Evolutionary conservation across 2,329 filamentous ascomycete species (phyloP), one percentile per base, ranked within the genome.

Genomic region (Exophiala mesophila): DNA sequence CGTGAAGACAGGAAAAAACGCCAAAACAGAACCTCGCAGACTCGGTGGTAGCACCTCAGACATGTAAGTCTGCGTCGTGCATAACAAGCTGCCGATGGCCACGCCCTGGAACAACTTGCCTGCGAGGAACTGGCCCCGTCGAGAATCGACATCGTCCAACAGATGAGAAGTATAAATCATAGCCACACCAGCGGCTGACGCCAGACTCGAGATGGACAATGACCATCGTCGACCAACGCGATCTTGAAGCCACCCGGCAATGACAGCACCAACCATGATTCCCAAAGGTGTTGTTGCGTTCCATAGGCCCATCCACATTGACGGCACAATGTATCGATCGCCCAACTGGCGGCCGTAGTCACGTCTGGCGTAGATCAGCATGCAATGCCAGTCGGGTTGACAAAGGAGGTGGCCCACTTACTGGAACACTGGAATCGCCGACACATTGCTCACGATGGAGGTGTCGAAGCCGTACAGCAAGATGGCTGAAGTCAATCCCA

Each of bases 1-100:
- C 13, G 65, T 71, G 52, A 74, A 72, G 3, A 68, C 66, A 3
- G 72, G 71, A 38, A 74, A 68, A 32, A 74, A 63, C 1, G 71
- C 69, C 53, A 75, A 65, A 2, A 67, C 62, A 0, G 71, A 65
- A 2, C 69, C 72, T 24, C 72, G 63, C 5, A 76, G 60, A 3
- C 57, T 59, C 0, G 66, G 61, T 0, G 72, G 71, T 1, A 70
- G 56, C n/a, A 72, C 67, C 47, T 76, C 72, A 10, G 71, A 73
- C 50, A 73, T 65, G 57, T 73, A 74, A 0, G 71, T 74, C 44
- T 69, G 62, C 3, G 62, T 60, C 5, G 64, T 63, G 26, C 64
- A 60, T 57, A 68, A 67, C 39, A 71, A 59, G 34, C 68, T 63
- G 9, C 72, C 71, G 26, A 72, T 64, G 2, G 67, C 61, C 34